Base-by-base conservation (phyloP, 2,329 filamentous ascomycete species). In the Fusarium udum region DNA sequence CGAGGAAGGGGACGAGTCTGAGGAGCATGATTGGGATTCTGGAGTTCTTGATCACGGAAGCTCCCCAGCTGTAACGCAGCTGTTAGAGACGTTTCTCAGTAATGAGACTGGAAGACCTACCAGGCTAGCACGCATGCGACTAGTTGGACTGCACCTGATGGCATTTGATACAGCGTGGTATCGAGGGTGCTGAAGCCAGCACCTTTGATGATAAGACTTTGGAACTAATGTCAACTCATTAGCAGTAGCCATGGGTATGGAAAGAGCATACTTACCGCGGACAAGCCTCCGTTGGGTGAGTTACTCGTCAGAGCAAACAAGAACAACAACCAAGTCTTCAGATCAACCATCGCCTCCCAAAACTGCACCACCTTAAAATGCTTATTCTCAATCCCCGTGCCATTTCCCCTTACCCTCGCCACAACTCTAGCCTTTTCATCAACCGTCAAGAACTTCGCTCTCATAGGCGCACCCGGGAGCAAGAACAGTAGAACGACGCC, bases 281-380 rank as follows among this genome's bases (percentile, higher is more conserved):
- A 72, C 2, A 75, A 31, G 1, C 88, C 88, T 24, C 88, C 88
- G 61, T 89, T 90, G 7, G 88, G 87, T 4, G 89, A 89, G 75
- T 87, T 85, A 14, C 83, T 86, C 3, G 85, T 78, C 4, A 89
- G 66, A 15, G 85, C 83, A 28, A 90, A 83, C 2, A 89, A 69
- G 64, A 89, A 89, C 10, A 91, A 75, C 22, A 90, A 82, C 88
- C 88, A 91, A 0, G 88, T 89, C 79, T 91, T 90, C 0, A 87
- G 84, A 71, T 91, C 89, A 7, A 78, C 53, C 3, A 85, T 74
- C 1, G 85, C 85, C 72, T 88, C 86, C 18, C 80, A 79, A 32
- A 88, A 83, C 68, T 88, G 86, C 16, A 80, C 78, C 71, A 80
- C 80, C 67, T 87, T 87, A 31, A 88, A 75, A 72, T 84, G 77